Conservation (phyloP, 2,329 filamentous ascomycete genomes). For the Fusarium udum region DNA sequence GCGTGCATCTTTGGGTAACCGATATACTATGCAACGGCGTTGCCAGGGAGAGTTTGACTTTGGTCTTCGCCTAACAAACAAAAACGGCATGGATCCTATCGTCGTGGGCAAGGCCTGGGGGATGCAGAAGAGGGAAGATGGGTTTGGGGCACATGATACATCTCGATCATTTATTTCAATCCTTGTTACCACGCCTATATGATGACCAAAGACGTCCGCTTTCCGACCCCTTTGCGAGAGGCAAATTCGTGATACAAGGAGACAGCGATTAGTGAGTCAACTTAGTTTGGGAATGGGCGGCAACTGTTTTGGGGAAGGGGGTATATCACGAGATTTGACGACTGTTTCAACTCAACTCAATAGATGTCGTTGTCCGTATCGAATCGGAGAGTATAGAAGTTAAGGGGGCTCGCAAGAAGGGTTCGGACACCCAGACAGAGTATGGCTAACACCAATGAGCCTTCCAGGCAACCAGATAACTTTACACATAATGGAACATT, state of each 20-base stretch:
- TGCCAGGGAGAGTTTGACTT: constrained; percentile 19
- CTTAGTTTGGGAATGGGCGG: constrained; percentile 20
- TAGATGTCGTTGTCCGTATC: constrained; percentile 24
- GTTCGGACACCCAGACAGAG: constrained; percentile 20
- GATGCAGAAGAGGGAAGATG: constrained; percentile 11
- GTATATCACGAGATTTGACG: constrained; percentile 38
- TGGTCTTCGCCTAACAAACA: constrained; percentile 23
- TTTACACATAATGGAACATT: constrained; percentile 39
- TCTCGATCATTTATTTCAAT: constrained; percentile 28
- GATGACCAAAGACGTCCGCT: constrained; percentile 29
- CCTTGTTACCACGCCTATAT: constrained; percentile 25
- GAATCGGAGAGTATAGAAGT: constrained; percentile 29
- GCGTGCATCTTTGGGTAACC: constrained; percentile 40
- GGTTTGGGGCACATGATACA: constrained; percentile 17
- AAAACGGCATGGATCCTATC: constrained; percentile 25
- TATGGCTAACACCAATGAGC: constrained; percentile 21
- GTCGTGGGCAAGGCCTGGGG: constrained; percentile 11
- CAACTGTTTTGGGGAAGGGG: constrained; percentile 28
- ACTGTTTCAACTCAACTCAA: constrained; percentile 32
- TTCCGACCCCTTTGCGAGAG: constrained; percentile 27
- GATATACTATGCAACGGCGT: constrained; percentile 32
- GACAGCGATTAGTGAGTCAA: constrained; percentile 25
- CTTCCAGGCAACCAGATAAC: constrained; percentile 34
- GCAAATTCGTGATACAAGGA: constrained; percentile 29
- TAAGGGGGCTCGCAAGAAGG: constrained; percentile 13